These are phyloP conservation scores for Pseudotsuga menziesii DNA, from an alignment of 75 land plant species.

Conservation along the genomic window DNA sequence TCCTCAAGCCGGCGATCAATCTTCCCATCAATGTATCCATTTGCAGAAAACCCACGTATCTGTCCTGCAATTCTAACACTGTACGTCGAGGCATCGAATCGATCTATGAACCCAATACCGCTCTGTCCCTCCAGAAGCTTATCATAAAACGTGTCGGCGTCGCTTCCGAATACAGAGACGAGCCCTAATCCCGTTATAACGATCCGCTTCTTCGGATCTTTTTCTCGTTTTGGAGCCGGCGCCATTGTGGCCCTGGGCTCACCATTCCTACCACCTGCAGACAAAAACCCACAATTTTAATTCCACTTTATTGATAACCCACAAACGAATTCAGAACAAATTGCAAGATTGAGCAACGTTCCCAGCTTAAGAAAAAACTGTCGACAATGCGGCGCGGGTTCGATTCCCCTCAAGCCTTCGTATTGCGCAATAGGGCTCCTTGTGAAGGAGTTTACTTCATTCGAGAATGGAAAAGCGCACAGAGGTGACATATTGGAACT, in stretches of 20 bases:
- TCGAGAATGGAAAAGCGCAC: no score
- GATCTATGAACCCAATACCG: constrained; percentile 46
- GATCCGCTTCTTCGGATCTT: constrained; percentile 46
- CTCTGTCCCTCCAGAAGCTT: constrained; percentile 61
- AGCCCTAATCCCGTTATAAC: constrained; percentile 66
- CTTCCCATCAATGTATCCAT: constrained; percentile 52
- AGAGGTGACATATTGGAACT: no score
- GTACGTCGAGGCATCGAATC: constrained; percentile 47
- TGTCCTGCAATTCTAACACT: constrained; percentile 32
- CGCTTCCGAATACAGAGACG: constrained; percentile 59
- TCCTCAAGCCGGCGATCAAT: constrained; percentile 54
- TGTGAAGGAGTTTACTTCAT: no score
- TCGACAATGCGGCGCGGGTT: no score
- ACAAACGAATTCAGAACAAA: no score
- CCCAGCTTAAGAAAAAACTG: no score
- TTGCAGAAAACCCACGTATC: constrained; percentile 29
- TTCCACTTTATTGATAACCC: no score
- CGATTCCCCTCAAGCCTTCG: no score
- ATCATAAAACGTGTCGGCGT: constrained; percentile 44
- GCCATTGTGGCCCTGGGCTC: constrained; percentile 6
- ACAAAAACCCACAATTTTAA: neutral
- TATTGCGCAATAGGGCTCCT: no score
- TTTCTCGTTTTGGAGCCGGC: constrained; percentile 38
- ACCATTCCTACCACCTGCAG: constrained; percentile 8
- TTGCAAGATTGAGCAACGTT: no score